phyloP scores from a whole-genome alignment of 2,329 filamentous ascomycete genomes.

The Phaeoacremonium minimum region DNA sequence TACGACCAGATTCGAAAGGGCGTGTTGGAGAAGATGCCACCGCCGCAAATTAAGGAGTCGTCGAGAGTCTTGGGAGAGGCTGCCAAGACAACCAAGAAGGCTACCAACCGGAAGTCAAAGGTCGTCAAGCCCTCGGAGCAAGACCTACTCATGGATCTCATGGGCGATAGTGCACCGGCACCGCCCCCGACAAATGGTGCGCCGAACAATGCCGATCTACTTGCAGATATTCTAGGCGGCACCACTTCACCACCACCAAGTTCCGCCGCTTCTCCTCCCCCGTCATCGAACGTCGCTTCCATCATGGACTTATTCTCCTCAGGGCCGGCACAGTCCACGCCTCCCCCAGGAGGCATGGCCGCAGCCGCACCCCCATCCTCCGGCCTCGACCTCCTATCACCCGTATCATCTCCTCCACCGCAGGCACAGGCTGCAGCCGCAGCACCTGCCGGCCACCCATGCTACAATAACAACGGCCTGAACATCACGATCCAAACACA shows the following conservation, averaged over 20 bases:
- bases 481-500: constrained; percentile 79
- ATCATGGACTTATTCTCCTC: constrained; percentile 87
- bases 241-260: constrained; percentile 45
- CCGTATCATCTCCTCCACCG: constrained; percentile 43
- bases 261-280: constrained; percentile 42
- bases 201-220: constrained; percentile 74
- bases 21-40: constrained; percentile 95
- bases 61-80: constrained; percentile 85
- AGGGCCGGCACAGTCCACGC: constrained; percentile 29
- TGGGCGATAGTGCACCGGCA: constrained; percentile 68
- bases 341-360: constrained; percentile 31
- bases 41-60: constrained; percentile 94
- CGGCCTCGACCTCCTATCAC: constrained; percentile 46
- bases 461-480: constrained; percentile 84
- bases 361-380: constrained; percentile 42
- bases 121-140: constrained; percentile 81
- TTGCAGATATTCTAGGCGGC: constrained; percentile 87
- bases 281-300: constrained; percentile 55
- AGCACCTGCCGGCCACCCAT: constrained; percentile 56
- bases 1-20: constrained; percentile 84
- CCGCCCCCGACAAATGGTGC: constrained; percentile 50
- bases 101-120: constrained; percentile 70
- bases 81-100: constrained; percentile 55
- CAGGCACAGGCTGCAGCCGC: constrained; percentile 28
- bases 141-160: constrained; percentile 86